These are phyloP conservation scores for Inga laurina DNA, from an alignment of 306 rosid genomes.

Conservation along the genomic window DNA sequence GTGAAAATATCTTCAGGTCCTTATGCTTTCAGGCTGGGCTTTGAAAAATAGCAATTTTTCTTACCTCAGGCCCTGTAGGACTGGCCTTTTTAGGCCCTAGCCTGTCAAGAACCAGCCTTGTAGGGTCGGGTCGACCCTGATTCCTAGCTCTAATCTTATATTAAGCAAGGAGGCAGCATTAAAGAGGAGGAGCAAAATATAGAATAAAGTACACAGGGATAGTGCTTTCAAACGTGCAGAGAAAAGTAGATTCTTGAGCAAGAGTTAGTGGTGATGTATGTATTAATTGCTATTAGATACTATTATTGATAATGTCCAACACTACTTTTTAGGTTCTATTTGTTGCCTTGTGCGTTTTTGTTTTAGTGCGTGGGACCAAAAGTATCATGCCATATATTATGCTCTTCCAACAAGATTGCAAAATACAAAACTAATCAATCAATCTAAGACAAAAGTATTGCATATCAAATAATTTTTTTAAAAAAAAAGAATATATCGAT, in stretches of 20 bases:
- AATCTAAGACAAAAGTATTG: not conserved
- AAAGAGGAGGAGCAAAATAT: too few relatives aligned
- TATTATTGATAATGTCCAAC: not conserved
- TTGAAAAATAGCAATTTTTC: too few relatives aligned
- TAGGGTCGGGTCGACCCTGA: too few relatives aligned
- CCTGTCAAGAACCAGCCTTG: too few relatives aligned
- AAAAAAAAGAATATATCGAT: not conserved
- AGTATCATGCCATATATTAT: not conserved
- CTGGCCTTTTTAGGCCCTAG: too few relatives aligned
- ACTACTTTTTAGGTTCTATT: not conserved
- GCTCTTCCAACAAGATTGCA: not conserved
- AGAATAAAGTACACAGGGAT: not conserved
- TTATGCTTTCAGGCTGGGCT: too few relatives aligned
- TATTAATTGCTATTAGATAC: conserved; percentile 14
- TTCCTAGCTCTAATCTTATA: too few relatives aligned
- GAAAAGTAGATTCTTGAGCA: conserved; percentile 17
- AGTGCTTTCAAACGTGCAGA: conserved; percentile 56
- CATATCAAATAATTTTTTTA: not conserved
- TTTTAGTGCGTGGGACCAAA: conserved; percentile 41
- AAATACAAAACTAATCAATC: too few relatives aligned
- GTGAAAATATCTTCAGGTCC: too few relatives aligned
- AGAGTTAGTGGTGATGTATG: conserved; percentile 33
- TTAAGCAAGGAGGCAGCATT: too few relatives aligned
- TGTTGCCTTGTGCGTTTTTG: not conserved
- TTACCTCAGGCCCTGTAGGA: too few relatives aligned